Conservation (phyloP, 345 rosid genomes). For the Kandelia obovata region DNA sequence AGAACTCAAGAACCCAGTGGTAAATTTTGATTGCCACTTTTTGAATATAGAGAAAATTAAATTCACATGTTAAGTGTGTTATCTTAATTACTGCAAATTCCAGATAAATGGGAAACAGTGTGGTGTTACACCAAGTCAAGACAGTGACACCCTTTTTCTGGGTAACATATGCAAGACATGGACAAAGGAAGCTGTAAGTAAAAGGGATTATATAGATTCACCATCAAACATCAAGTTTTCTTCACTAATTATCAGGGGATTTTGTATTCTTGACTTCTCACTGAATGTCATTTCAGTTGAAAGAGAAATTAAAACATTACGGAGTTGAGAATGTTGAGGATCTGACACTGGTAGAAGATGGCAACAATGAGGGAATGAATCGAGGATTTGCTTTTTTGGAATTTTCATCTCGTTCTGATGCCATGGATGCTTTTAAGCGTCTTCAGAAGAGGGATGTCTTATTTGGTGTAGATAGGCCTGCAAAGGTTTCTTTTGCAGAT, state of each 20-base stretch:
- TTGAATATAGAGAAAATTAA: conserved; percentile 29
- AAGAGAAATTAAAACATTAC: conserved; percentile 92
- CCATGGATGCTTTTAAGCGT: conserved; percentile 90
- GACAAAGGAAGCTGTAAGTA: conserved; percentile 94
- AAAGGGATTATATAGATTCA: conserved; percentile 25
- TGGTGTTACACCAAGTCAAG: conserved; percentile 94
- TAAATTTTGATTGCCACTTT: conserved; percentile 43
- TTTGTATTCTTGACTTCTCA: conserved; percentile 16
- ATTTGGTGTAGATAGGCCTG: conserved; percentile 95
- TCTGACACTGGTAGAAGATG: conserved; percentile 87
- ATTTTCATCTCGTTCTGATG: conserved; percentile 86
- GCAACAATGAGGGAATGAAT: conserved; percentile 78
- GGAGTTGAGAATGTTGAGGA: conserved; percentile 89
- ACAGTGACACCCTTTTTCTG: conserved; percentile 90
- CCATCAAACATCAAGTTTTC: conserved; percentile 16
- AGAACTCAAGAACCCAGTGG: conserved; percentile 84
- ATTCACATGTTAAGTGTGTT: conserved; percentile 27
- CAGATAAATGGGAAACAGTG: conserved; percentile 98
- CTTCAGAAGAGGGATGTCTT: conserved; percentile 86
- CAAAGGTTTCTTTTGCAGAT: conserved; percentile 96
- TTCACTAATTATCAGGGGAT: conserved; percentile 11
- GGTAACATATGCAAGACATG: conserved; percentile 96
- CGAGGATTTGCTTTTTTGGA: conserved; percentile 98
- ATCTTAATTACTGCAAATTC: conserved; percentile 42
- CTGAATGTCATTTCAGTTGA: conserved; percentile 65